phyloP scores from a whole-genome alignment of 352 stramenopile species.

The Phytopythium helicoides region DNA sequence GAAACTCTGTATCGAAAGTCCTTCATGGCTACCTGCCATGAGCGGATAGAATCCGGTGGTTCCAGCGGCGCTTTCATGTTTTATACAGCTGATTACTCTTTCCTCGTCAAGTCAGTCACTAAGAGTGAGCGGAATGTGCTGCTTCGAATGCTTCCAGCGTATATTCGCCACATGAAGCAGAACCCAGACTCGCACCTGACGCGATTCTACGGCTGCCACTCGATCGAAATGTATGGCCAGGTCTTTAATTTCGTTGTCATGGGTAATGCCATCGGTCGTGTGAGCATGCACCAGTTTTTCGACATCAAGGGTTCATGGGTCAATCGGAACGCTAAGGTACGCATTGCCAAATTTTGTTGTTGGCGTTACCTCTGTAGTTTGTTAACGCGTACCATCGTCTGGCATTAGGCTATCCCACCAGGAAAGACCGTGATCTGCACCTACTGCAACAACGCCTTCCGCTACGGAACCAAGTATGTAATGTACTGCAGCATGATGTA shows the following conservation, averaged over 20 bases:
- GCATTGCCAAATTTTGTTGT: slow-evolving; percentile 4
- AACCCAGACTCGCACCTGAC: slow-evolving; percentile 82
- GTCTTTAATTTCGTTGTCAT: slow-evolving; percentile 91
- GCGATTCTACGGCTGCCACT: slow-evolving; percentile 89
- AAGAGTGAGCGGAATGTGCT: slow-evolving; percentile 75
- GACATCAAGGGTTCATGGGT: slow-evolving; percentile 92
- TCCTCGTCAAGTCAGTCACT: slow-evolving; percentile 88
- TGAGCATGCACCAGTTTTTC: slow-evolving; percentile 88
- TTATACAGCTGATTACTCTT: slow-evolving; percentile 85
- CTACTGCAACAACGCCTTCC: slow-evolving; percentile 82
- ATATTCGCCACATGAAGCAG: slow-evolving; percentile 78
- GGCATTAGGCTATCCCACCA: slow-evolving; percentile 54
- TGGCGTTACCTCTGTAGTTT: background rate
- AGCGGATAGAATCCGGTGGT: slow-evolving; percentile 77
- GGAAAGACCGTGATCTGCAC: slow-evolving; percentile 85
- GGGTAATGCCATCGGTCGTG: slow-evolving; percentile 81
- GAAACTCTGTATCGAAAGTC: slow-evolving; percentile 74
- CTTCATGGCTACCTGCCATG: slow-evolving; percentile 80
- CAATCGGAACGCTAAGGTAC: slow-evolving; percentile 75
- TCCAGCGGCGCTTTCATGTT: slow-evolving; percentile 92
- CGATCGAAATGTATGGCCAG: slow-evolving; percentile 89
- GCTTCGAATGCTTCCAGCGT: slow-evolving; percentile 78
- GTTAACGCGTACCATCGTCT: too few relatives aligned
- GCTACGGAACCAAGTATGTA: slow-evolving; percentile 56
- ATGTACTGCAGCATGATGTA: too few relatives aligned